phyloP scores from a whole-genome alignment of 371 early-diverging fungal species.

The Mucor lusitanicus region DNA sequence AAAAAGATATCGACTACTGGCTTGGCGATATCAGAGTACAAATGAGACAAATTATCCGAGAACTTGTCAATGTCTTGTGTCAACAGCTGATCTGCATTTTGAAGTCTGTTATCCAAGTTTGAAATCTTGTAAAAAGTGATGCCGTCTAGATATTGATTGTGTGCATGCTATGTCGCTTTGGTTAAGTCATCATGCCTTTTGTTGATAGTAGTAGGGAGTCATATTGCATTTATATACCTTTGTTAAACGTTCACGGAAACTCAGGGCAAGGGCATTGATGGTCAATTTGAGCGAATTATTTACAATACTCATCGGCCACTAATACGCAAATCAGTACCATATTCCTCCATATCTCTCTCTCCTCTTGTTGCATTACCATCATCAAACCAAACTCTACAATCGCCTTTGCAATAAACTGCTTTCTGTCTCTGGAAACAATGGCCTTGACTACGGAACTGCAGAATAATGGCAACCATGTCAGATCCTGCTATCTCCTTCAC shows the following conservation, averaged over 20 bases:
- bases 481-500: background rate
- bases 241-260: slow-evolving; percentile 80
- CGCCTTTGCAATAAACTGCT: slow-evolving; percentile 64
- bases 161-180: slow-evolving; percentile 74
- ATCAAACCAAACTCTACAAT: slow-evolving; percentile 71
- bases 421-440: slow-evolving; percentile 69
- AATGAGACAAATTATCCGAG: slow-evolving; percentile 69
- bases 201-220: background rate
- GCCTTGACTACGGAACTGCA: slow-evolving; percentile 67
- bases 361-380: slow-evolving; percentile 55
- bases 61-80: slow-evolving; percentile 92
- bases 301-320: slow-evolving; percentile 79
- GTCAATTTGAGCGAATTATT: slow-evolving; percentile 75
- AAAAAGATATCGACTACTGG: slow-evolving; percentile 83
- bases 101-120: slow-evolving; percentile 77
- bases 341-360: background rate
- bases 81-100: slow-evolving; percentile 84
- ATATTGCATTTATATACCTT: slow-evolving; percentile 41
- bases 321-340: slow-evolving; percentile 1
- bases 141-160: slow-evolving; percentile 79
- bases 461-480: background rate
- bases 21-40: slow-evolving; percentile 84
- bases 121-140: slow-evolving; percentile 84
- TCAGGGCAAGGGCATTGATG: slow-evolving; percentile 71
- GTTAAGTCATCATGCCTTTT: background rate